Base-by-base conservation (phyloP, 441 rosid species). In the Populus hybrid region DNA sequence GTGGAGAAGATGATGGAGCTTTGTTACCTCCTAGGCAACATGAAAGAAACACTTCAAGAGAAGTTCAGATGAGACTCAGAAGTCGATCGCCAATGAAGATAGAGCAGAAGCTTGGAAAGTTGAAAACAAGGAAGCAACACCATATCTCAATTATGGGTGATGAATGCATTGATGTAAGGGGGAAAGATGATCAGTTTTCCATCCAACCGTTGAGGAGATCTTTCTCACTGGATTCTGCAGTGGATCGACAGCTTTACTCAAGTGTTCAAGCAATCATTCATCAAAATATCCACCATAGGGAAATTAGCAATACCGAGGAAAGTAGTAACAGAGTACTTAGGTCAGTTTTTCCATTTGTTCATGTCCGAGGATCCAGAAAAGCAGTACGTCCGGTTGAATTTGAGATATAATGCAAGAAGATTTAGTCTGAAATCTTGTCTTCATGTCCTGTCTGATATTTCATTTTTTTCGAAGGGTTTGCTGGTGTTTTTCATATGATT, bases 201-300 rank as follows among this genome's bases (percentile, higher is more conserved):
- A 81, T 90, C 36, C 91, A 90, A 46, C 97, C 95, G 1, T 83
- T 95, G 12, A 85, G 98, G 75, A 88, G 98, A 84, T 95, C 99
- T 2, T 84, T 95, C 35, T 95, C 99, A 0, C 86, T 91, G 94
- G 98, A 92, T 80, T 93, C 97, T 10, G 93, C 95, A 30, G 89
- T 76, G 21, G 95, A 92, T 74, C 87, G 86, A 42, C 90, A 88
- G 67, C 89, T 95, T 23, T 89, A 84, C 81, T 65, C 79, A 50
- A 85, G 89, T 7, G 86, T 92, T 77, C 95, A 87, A 85, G 88
- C 83, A 2, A 79, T 86, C 61, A 67, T 82, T 78, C 82, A 82
- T 78, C 88, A 80, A 59, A 87, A 83, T 21, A 79, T 67, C 32
- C 80, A 80, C 40, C 78, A 64, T 8, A 72, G 83, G 42, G 84